Evolutionary conservation across 352 stramenopile genomes (phyloP).

Genomic region (Globisporangium nagaii): DNA sequence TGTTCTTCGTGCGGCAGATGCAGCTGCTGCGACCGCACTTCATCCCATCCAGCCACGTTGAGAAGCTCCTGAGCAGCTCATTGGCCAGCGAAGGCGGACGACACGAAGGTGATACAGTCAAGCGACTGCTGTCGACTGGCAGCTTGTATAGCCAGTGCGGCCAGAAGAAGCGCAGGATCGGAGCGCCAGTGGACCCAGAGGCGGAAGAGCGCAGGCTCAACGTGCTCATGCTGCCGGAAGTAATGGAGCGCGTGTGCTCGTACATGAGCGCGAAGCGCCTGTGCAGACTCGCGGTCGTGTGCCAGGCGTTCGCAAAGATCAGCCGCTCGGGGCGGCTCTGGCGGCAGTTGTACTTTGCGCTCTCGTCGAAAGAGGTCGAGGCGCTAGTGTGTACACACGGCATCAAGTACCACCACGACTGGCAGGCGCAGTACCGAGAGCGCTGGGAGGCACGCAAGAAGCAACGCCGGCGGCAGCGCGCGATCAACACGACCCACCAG

Average conservation of each 20-base stretch:
- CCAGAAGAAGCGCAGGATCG: conserved; percentile 5
- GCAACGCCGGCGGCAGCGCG: conserved; percentile 4
- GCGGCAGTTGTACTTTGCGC: conserved; percentile 27
- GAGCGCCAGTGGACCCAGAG: conserved; percentile 15
- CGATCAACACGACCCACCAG: background rate
- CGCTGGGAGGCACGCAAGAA: conserved; percentile 6
- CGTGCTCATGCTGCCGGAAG: conserved; percentile 47
- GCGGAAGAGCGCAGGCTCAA: conserved; percentile 40
- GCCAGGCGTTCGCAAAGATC: conserved; percentile 32
- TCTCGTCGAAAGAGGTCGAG: conserved; percentile 11
- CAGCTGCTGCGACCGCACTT: conserved; percentile 23
- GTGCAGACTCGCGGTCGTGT: conserved; percentile 51
- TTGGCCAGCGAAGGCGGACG: background rate
- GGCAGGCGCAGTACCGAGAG: conserved; percentile 7
- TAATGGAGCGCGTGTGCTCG: conserved; percentile 64
- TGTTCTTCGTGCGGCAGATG: conserved; percentile 26
- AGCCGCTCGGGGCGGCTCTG: conserved; percentile 30
- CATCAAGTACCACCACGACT: conserved; percentile 22
- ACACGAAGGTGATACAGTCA: background rate
- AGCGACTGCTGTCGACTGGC: background rate
- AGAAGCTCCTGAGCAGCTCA: background rate
- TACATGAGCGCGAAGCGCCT: conserved; percentile 73
- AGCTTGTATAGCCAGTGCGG: background rate
- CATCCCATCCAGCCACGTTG: conserved; percentile 7
- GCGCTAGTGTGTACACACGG: conserved; percentile 22